These are phyloP conservation scores for Nicotiana tabacum DNA, from an alignment of 257 asterid genomes.

Conservation along the genomic window DNA sequence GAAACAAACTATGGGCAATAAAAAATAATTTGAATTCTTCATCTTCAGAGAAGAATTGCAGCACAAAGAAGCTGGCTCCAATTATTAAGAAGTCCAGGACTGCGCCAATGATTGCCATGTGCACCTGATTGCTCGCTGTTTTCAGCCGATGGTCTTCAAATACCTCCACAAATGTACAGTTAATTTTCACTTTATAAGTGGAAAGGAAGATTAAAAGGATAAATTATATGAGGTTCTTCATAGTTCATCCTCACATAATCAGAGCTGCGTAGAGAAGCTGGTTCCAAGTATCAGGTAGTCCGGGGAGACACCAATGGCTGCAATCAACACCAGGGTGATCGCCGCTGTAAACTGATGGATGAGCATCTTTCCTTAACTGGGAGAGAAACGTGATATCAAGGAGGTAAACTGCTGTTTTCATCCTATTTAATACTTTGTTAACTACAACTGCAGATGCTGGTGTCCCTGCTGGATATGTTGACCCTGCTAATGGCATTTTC, in stretches of 20 bases:
- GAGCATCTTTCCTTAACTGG: constrained; percentile 73
- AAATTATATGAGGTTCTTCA: not conserved
- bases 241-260: constrained; percentile 27
- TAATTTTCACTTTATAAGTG: constrained; percentile 39
- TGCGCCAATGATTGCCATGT: constrained; percentile 65
- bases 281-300: constrained; percentile 85
- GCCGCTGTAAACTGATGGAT: constrained; percentile 62
- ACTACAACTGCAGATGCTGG: constrained; percentile 53
- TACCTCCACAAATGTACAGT: constrained; percentile 44
- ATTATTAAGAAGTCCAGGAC: constrained; percentile 62
- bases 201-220: constrained; percentile 4
- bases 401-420: constrained; percentile 41
- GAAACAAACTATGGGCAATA: not conserved
- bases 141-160: constrained; percentile 31
- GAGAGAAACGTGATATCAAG: constrained; percentile 65
- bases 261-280: constrained; percentile 67
- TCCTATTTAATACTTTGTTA: constrained; percentile 36
- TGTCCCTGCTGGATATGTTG: constrained; percentile 52
- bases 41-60: constrained; percentile 13
- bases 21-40: not conserved
- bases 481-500: constrained; percentile 45
- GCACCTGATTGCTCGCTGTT: constrained; percentile 23
- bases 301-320: constrained; percentile 90
- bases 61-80: constrained; percentile 69
- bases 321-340: constrained; percentile 51